These are phyloP conservation scores for Hyphodiscus sp. DNA, from an alignment of 2,329 filamentous ascomycete genomes.

Conservation along the genomic window DNA sequence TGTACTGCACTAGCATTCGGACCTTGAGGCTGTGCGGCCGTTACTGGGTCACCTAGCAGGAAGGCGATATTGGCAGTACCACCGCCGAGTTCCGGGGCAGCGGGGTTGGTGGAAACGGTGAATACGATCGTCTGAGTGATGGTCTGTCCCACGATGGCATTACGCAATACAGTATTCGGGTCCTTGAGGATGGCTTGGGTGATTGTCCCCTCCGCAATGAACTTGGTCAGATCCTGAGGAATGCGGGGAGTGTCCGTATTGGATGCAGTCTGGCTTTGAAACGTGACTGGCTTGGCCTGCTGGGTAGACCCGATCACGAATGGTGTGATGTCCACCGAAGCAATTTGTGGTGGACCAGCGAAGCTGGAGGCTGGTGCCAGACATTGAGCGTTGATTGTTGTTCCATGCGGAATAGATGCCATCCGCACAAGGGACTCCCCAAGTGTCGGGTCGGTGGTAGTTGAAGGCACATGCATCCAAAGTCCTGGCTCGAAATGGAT, in stretches of 20 bases:
- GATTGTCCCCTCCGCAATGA: slow-evolving; percentile 29
- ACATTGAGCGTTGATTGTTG: slow-evolving; percentile 37
- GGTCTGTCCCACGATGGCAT: slow-evolving; percentile 28
- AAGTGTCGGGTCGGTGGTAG: slow-evolving; percentile 18
- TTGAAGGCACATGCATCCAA: slow-evolving; percentile 34
- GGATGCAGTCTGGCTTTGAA: slow-evolving; percentile 4
- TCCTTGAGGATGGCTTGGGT: slow-evolving; percentile 29
- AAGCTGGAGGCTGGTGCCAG: slow-evolving; percentile 18
- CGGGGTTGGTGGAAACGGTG: slow-evolving; percentile 23
- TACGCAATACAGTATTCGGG: slow-evolving; percentile 26
- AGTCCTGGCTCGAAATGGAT: slow-evolving; percentile 38
- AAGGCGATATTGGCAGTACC: slow-evolving; percentile 17
- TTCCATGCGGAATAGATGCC: slow-evolving; percentile 38
- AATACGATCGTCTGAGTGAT: slow-evolving; percentile 30
- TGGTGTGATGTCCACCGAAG: slow-evolving; percentile 25
- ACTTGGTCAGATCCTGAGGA: slow-evolving; percentile 28
- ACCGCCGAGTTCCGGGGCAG: slow-evolving; percentile 23
- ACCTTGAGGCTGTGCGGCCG: slow-evolving; percentile 1
- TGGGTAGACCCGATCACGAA: slow-evolving; percentile 5
- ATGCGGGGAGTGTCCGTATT: slow-evolving; percentile 21
- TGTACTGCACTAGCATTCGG: slow-evolving; percentile 25
- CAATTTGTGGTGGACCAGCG: slow-evolving; percentile 18
- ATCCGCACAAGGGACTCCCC: slow-evolving; percentile 31
- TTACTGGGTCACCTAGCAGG: background rate
- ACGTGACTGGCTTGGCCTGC: slow-evolving; percentile 1